Evolutionary conservation across 805 yeast genomes (phyloP).

Genomic region (Vanderwaltozyma verrucispora): DNA sequence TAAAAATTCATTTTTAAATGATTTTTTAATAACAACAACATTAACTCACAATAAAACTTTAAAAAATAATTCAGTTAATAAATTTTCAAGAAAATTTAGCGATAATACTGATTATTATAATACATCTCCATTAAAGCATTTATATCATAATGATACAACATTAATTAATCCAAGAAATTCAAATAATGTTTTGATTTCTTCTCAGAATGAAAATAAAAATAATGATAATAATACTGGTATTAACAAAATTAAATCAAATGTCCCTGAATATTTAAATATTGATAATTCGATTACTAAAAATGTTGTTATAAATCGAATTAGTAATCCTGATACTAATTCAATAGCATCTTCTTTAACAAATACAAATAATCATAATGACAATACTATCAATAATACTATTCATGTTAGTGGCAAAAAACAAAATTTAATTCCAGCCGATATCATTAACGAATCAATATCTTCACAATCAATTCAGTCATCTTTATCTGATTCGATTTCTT

Average conservation of each 20-base stretch:
- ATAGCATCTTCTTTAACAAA: not conserved
- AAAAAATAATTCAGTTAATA: not conserved
- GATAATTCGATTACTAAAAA: too few species aligned
- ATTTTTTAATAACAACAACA: conserved; percentile 3
- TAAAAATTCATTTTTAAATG: conserved; percentile 1
- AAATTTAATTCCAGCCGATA: too few species aligned
- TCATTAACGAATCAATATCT: conserved; percentile 1
- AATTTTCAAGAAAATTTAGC: conserved; percentile 21
- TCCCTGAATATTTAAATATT: too few species aligned
- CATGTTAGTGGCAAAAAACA: not conserved
- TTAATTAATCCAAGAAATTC: conserved; percentile 15
- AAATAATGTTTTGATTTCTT: conserved; percentile 11
- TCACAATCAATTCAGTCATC: conserved; percentile 2
- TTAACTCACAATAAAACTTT: conserved; percentile 1
- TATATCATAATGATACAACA: conserved; percentile 21
- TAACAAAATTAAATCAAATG: too few species aligned
- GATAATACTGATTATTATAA: conserved; percentile 28
- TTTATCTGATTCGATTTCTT: conserved; percentile 1
- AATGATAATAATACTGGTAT: not conserved
- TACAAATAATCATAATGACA: not conserved
- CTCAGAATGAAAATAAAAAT: not conserved
- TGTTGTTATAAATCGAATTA: too few species aligned
- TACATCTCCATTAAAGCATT: conserved; percentile 26
- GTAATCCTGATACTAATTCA: not conserved
- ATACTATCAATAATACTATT: not conserved